Evolutionary conservation across 176 grass and related monocot species (phyloP), one percentile per base, ranked within the genome.

Genomic region (Ananas comosus): DNA sequence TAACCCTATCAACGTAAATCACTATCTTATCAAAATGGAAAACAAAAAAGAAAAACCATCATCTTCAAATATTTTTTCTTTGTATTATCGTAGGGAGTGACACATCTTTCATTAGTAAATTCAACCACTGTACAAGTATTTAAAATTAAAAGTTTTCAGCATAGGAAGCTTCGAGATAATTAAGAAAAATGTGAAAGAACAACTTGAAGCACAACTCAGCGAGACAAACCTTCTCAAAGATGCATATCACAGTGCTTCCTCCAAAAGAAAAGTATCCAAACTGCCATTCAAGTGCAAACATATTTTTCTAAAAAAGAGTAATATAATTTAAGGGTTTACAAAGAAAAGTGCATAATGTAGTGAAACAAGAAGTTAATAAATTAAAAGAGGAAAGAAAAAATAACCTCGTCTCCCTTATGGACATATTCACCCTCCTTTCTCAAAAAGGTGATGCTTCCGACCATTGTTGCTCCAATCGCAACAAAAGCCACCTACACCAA

Each of bases 221-320:
- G 51, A 47, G 33, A 48, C 51, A 66, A 72, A 99, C 94, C 94
- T 99, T 92, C 69, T 91, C 94, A 17, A 99, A 99, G 33, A 99
- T 72, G 5, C 94, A 99, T 79, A 93, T 99, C 42, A 99, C 87
- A 24, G 94, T 99, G 80, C 94, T 99, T 72, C 94, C 94, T 83
- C 94, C 94, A 74, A 99, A 99, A 10, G 94, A 84, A 71, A 99
- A 99, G 79, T 99, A 99, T 18, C 94, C 94, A 76, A 91, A 99
- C 94, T 99, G 66, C 51, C 13, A 25, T 53, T 76, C 2, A 71
- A 76, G 21, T 68, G 5, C 57, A 83, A 22, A 68, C 14, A 17
- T 22, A 42, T 19, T 29, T 3, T 11, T 28, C 4, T 0, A 42
- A 42, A 7, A 42, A 23, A 23, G 22, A 7, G 33, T 7, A 8